These are phyloP conservation scores for Fusarium lateritium DNA, from an alignment of 2,329 filamentous ascomycete species.

Conservation along the genomic window DNA sequence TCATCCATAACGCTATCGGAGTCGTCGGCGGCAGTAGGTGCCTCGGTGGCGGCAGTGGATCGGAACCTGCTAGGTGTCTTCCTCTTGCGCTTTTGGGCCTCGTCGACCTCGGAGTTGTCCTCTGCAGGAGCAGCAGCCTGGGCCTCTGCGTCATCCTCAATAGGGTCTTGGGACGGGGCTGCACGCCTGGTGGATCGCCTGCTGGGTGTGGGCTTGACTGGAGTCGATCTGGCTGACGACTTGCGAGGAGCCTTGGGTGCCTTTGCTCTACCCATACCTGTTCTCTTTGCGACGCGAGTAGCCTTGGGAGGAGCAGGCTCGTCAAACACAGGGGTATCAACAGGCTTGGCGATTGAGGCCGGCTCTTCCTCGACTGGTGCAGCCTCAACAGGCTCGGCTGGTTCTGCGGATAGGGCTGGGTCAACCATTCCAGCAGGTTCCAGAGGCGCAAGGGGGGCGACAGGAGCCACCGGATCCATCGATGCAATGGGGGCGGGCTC, in stretches of 20 bases:
- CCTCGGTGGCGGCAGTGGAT: conserved; percentile 31
- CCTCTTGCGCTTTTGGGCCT: conserved; percentile 46
- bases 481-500: conserved; percentile 29
- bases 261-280: conserved; percentile 40
- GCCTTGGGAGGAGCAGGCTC: conserved; percentile 49
- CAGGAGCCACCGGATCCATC: conserved; percentile 30
- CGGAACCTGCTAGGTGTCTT: conserved; percentile 52
- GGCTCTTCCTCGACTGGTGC: conserved; percentile 17
- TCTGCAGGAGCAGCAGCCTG: conserved; percentile 30
- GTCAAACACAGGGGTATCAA: conserved; percentile 19
- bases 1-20: conserved; percentile 59
- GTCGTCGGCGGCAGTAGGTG: conserved; percentile 34
- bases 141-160: conserved; percentile 48
- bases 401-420: conserved; percentile 40
- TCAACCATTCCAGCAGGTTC: conserved; percentile 41
- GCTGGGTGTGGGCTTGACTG: conserved; percentile 45
- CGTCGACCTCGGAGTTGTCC: conserved; percentile 48
- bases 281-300: conserved; percentile 47
- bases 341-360: conserved; percentile 26
- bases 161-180: conserved; percentile 51
- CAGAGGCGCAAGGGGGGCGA: conserved; percentile 21
- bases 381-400: conserved; percentile 13
- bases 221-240: conserved; percentile 42
- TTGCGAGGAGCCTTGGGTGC: conserved; percentile 40
- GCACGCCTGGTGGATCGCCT: conserved; percentile 45